A percentile compares a stretch with the other conserved stretches of the same genome.
phyloP scores from a whole-genome alignment of 139 green algal genomes.

The Ulvella scutata region DNA sequence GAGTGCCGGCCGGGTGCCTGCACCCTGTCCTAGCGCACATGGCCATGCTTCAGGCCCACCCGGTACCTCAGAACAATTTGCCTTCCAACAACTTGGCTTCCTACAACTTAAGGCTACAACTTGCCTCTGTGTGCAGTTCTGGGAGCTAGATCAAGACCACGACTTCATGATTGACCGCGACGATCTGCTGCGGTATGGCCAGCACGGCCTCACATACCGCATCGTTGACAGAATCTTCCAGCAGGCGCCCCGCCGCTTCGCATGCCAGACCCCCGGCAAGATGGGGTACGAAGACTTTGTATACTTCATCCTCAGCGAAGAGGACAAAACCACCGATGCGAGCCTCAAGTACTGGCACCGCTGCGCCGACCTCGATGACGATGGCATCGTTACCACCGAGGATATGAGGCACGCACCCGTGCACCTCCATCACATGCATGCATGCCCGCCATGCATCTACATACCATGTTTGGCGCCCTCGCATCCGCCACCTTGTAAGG shows the following conservation, averaged over 20 bases:
- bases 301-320: conserved; percentile 97
- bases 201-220: conserved; percentile 85
- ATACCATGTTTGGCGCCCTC: too few relatives aligned
- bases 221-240: conserved; percentile 91
- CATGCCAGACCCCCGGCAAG: conserved; percentile 35
- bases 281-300: conserved; percentile 99
- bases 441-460: too few relatives aligned
- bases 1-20: too few relatives aligned
- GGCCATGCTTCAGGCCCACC: too few relatives aligned
- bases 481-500: too few relatives aligned
- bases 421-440: too few relatives aligned
- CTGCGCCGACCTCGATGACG: conserved; percentile 83
- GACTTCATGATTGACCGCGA: conserved; percentile 88
- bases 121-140: conserved; percentile 73
- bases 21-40: too few relatives aligned
- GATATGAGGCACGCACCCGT: conserved; percentile 52
- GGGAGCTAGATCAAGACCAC: conserved; percentile 97
- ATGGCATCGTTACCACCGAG: conserved; percentile 59
- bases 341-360: conserved; percentile 90
- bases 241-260: conserved; percentile 44
- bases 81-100: too few relatives aligned
- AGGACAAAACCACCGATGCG: conserved; percentile 90
- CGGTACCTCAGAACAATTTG: too few relatives aligned
- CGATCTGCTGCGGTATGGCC: conserved; percentile 87
- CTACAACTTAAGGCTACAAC: too few relatives aligned